Evolutionary conservation across 306 rosid species (phyloP).

Genomic region (Gastrolobium villosum): DNA sequence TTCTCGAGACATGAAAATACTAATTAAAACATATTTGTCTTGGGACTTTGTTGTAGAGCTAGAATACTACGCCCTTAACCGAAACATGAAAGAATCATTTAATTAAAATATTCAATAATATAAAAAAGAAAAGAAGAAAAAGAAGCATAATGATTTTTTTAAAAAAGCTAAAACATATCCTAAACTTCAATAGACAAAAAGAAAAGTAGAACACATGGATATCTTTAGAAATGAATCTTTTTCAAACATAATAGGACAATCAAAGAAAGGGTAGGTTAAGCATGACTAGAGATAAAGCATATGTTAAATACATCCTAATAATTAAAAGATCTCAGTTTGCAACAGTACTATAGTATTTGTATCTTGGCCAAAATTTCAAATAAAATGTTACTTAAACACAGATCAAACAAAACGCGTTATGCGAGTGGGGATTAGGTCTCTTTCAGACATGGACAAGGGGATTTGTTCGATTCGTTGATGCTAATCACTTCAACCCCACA

Average conservation of each 20-base stretch:
- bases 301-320: not conserved
- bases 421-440: slow-evolving; percentile 24
- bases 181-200: slow-evolving; percentile 37
- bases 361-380: slow-evolving; percentile 10
- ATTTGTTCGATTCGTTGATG: slow-evolving; percentile 34
- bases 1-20: not conserved
- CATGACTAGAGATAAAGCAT: not conserved
- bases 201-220: slow-evolving; percentile 11
- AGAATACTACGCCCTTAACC: not conserved
- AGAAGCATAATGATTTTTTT: not conserved
- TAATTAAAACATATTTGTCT: not conserved
- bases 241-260: slow-evolving; percentile 40
- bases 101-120: not conserved
- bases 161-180: slow-evolving; percentile 26
- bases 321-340: slow-evolving; percentile 3
- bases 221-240: slow-evolving; percentile 20
- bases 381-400: slow-evolving; percentile 29
- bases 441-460: slow-evolving; percentile 39
- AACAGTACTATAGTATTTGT: slow-evolving; percentile 14
- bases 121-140: not conserved
- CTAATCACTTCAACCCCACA: slow-evolving; percentile 49
- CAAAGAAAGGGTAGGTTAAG: not conserved
- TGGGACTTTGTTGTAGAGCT: not conserved
- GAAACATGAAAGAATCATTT: not conserved
- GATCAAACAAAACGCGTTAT: slow-evolving; percentile 21